Evolutionary conservation across 257 asterid genomes (phyloP).

Genomic region (Rehmannia glutinosa): DNA sequence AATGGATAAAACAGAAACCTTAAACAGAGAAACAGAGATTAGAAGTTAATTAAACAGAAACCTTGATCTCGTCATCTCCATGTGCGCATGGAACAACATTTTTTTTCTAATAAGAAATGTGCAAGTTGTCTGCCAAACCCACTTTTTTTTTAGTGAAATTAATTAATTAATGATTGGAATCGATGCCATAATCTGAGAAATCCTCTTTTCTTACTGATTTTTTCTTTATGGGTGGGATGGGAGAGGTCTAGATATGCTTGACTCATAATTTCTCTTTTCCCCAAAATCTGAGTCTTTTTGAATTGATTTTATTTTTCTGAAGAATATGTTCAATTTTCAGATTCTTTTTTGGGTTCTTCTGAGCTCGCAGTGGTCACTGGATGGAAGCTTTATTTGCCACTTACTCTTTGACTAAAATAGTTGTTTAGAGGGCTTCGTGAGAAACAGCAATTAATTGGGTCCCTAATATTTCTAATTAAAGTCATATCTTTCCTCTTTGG

Average conservation of each 20-base stretch:
- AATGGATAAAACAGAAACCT: neutral
- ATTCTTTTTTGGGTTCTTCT: slow-evolving; percentile 2
- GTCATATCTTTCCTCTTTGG: neutral
- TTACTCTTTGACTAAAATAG: slow-evolving; percentile 40
- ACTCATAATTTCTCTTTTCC: neutral
- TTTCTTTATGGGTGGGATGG: neutral
- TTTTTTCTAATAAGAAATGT: slow-evolving; percentile 10
- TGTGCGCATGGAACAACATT: neutral
- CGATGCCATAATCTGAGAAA: slow-evolving; percentile 24
- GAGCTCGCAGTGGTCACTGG: neutral
- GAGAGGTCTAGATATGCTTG: slow-evolving; percentile 19
- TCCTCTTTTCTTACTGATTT: slow-evolving; percentile 20
- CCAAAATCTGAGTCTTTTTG: neutral
- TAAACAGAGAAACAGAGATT: neutral
- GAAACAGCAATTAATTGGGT: neutral
- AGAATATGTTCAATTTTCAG: slow-evolving; percentile 28
- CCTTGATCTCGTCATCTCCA: neutral
- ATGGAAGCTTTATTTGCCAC: slow-evolving; percentile 17
- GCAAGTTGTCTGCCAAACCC: slow-evolving; percentile 24
- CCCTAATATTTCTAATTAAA: neutral
- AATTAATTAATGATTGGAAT: slow-evolving; percentile 23
- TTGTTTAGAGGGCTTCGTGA: neutral
- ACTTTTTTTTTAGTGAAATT: too few relatives aligned
- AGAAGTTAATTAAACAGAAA: neutral
- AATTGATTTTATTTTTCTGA: slow-evolving; percentile 15